Percentiles rank a stretch among this genome's conserved stretches.
Evolutionary conservation across 371 early-diverging fungal genomes (phyloP).

Genomic region (Circinella umbellata): DNA sequence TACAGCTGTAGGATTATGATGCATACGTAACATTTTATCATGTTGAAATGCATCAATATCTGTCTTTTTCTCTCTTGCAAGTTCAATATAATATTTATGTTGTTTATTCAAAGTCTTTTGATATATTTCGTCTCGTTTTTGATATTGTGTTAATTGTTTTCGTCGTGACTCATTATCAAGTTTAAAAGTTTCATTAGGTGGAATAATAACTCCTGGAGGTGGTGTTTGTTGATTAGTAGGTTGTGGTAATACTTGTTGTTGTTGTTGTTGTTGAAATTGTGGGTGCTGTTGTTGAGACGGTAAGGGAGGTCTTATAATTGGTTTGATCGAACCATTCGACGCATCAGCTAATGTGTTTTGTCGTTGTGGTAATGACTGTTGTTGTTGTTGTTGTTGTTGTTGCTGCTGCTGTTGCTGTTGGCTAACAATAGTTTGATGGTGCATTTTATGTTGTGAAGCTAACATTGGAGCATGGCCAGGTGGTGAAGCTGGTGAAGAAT

Average conservation of each 20-base stretch:
- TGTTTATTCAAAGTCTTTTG: constrained; percentile 43
- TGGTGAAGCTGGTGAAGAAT: constrained; percentile 6
- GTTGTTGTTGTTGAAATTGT: constrained; percentile 3
- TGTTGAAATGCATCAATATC: constrained; percentile 36
- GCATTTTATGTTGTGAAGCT: constrained; percentile 6
- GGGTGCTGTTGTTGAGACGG: constrained; percentile 5
- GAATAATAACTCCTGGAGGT: not conserved
- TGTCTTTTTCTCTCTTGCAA: constrained; percentile 44
- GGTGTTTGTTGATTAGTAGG: not conserved
- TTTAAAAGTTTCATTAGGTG: constrained; percentile 18
- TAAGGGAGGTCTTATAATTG: not conserved
- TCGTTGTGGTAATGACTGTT: not conserved
- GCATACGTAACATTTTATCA: constrained; percentile 29
- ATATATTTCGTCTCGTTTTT: constrained; percentile 34
- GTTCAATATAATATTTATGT: constrained; percentile 39
- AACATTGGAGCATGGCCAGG: constrained; percentile 3
- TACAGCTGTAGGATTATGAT: constrained; percentile 18
- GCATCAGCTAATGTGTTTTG: constrained; percentile 8
- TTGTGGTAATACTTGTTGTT: not conserved
- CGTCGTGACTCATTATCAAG: constrained; percentile 25
- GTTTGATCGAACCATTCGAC: constrained; percentile 6
- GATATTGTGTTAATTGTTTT: constrained; percentile 31
- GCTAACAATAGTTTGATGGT: not conserved
- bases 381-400: too few species aligned
- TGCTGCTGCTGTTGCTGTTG: not conserved